These are phyloP conservation scores for Russula emetica DNA, from an alignment of 768 basidiomycete species.

Conservation along the genomic window DNA sequence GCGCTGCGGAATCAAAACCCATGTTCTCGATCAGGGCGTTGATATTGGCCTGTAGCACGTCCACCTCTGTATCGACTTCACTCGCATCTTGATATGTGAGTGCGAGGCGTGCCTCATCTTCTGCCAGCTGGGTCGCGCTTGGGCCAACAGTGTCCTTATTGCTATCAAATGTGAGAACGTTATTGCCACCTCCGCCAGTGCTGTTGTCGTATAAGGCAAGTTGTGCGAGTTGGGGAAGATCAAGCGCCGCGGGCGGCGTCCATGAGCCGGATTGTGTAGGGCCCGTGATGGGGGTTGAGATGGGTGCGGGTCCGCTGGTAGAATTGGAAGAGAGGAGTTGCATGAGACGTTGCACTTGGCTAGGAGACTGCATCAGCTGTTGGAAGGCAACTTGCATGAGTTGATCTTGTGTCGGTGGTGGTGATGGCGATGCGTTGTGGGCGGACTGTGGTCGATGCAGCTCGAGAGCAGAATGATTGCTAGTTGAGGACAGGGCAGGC, in stretches of 20 bases:
- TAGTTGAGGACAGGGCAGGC: slow-evolving; percentile 3
- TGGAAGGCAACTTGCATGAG: slow-evolving; percentile 29
- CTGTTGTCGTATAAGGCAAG: slow-evolving; percentile 29
- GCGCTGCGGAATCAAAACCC: slow-evolving; percentile 51
- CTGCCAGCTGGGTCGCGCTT: slow-evolving; percentile 34
- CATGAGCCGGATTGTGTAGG: slow-evolving; percentile 18
- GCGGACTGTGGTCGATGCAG: slow-evolving; percentile 20
- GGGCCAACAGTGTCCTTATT: slow-evolving; percentile 30
- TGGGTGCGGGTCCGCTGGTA: neutral
- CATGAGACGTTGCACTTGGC: slow-evolving; percentile 32
- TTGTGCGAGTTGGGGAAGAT: slow-evolving; percentile 28
- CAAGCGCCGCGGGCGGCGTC: slow-evolving; percentile 27
- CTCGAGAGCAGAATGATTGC: slow-evolving; percentile 24
- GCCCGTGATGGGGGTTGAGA: slow-evolving; percentile 8
- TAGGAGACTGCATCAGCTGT: slow-evolving; percentile 31
- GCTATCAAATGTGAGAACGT: slow-evolving; percentile 33
- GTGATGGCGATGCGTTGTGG: slow-evolving; percentile 1
- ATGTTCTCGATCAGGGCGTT: slow-evolving; percentile 68
- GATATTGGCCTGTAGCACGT: slow-evolving; percentile 62
- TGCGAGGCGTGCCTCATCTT: slow-evolving; percentile 45
- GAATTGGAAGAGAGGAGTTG: slow-evolving; percentile 26
- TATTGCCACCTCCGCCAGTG: neutral
- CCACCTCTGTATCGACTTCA: slow-evolving; percentile 71
- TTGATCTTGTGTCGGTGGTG: slow-evolving; percentile 21
- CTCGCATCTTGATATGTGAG: slow-evolving; percentile 55